Conservation (phyloP, 768 basidiomycete genomes). For the Russula abietina region DNA sequence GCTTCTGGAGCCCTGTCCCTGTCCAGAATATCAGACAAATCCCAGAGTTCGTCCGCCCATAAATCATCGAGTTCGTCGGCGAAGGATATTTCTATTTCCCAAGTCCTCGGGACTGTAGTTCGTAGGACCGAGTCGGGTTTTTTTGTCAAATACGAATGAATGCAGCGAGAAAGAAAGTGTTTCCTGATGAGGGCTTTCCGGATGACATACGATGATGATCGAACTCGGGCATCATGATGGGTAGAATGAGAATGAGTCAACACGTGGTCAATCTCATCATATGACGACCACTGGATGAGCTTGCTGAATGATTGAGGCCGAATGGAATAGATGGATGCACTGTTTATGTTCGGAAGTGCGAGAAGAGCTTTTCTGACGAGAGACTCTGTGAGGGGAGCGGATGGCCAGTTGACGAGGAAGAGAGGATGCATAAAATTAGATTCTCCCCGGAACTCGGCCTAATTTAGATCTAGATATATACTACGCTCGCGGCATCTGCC, state of each 20-base stretch:
- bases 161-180: constrained; percentile 76
- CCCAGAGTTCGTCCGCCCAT: constrained; percentile 90
- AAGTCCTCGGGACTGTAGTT: constrained; percentile 62
- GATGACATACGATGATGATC: constrained; percentile 82
- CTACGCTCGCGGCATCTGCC: constrained; percentile 24
- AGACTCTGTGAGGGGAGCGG: constrained; percentile 43
- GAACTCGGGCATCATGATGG: constrained; percentile 32
- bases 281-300: constrained; percentile 78
- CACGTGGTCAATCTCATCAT: constrained; percentile 80
- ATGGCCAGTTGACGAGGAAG: constrained; percentile 40
- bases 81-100: constrained; percentile 79
- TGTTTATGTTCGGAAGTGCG: constrained; percentile 26
- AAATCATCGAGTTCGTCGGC: constrained; percentile 93
- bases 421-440: background rate
- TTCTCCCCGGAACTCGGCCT: background rate
- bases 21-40: constrained; percentile 64
- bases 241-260: constrained; percentile 41
- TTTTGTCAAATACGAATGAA: constrained; percentile 69
- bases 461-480: background rate
- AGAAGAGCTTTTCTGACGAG: constrained; percentile 40
- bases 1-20: too few relatives aligned
- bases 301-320: constrained; percentile 26
- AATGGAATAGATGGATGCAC: constrained; percentile 24
- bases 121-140: constrained; percentile 51
- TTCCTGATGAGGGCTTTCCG: constrained; percentile 93